Conservation (phyloP, 371 early-diverging fungal genomes). For the Rhizopus microsporus region DNA sequence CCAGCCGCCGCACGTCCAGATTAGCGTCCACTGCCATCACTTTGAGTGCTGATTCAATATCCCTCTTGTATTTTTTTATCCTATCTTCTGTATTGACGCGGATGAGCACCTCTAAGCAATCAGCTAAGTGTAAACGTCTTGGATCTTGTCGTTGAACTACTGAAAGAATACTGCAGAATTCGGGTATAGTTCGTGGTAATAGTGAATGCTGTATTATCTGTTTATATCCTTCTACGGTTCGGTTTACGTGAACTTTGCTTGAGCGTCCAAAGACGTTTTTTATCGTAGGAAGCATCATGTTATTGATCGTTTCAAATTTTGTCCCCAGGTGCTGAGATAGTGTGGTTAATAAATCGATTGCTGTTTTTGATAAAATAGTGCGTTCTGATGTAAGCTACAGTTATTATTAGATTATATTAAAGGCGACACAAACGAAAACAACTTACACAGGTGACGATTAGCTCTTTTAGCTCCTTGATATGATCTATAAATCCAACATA, state of each 20-base stretch:
- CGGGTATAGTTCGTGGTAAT: constrained; percentile 36
- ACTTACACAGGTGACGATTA: constrained; percentile 34
- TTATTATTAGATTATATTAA: not conserved
- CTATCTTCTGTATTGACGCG: constrained; percentile 38
- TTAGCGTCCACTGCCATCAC: constrained; percentile 52
- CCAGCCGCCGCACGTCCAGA: constrained; percentile 49
- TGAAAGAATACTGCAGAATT: constrained; percentile 32
- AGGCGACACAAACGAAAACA: no score
- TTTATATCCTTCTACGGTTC: constrained; percentile 42
- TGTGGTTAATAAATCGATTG: constrained; percentile 51
- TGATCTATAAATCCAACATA: constrained; percentile 35
- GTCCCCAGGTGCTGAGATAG: constrained; percentile 46
- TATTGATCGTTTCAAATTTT: constrained; percentile 45
- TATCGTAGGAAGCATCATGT: constrained; percentile 45
- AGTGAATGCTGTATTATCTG: constrained; percentile 42
- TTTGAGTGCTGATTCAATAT: constrained; percentile 47
- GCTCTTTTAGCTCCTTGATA: constrained; percentile 31
- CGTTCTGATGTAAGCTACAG: constrained; percentile 56
- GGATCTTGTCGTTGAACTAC: constrained; percentile 11
- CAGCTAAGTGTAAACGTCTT: constrained; percentile 35
- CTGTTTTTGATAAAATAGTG: constrained; percentile 53
- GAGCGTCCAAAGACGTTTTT: constrained; percentile 56
- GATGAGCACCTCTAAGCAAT: constrained; percentile 43
- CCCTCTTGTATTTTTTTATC: constrained; percentile 31
- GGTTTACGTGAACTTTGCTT: constrained; percentile 55